These are phyloP conservation scores for Cyberlindnera meyerae DNA, from an alignment of 805 yeast genomes.

Conservation along the genomic window DNA sequence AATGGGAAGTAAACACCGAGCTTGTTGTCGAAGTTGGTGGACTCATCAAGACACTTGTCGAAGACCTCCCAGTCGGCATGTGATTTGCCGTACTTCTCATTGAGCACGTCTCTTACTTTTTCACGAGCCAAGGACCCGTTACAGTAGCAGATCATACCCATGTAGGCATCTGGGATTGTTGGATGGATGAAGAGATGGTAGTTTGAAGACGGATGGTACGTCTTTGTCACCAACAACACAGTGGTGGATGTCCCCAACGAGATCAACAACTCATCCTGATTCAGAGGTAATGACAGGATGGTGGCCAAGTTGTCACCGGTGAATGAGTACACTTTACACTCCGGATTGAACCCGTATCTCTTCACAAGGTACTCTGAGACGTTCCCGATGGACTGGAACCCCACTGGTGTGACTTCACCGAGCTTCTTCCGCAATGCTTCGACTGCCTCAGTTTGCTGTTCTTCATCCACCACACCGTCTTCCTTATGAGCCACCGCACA, in stretches of 20 bases:
- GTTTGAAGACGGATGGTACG: constrained; percentile 70
- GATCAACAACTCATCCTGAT: constrained; percentile 69
- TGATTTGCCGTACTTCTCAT: constrained; percentile 34
- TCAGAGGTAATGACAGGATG: constrained; percentile 72
- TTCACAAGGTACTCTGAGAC: constrained; percentile 56
- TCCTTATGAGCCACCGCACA: constrained; percentile 29
- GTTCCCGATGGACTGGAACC: constrained; percentile 43
- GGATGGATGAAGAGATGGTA: constrained; percentile 89
- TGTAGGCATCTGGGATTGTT: constrained; percentile 64
- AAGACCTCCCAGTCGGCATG: constrained; percentile 55
- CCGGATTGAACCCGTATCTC: constrained; percentile 55
- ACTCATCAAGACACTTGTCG: constrained; percentile 44
- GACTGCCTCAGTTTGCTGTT: constrained; percentile 6
- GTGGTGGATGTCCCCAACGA: constrained; percentile 94
- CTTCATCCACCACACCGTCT: constrained; percentile 19
- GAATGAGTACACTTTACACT: constrained; percentile 65
- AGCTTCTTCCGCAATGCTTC: constrained; percentile 44
- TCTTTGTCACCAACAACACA: constrained; percentile 72
- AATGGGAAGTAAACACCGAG: constrained; percentile 82
- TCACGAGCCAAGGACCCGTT: constrained; percentile 89
- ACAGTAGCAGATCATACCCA: constrained; percentile 95
- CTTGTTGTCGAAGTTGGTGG: constrained; percentile 32
- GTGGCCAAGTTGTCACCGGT: constrained; percentile 94
- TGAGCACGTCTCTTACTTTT: constrained; percentile 58
- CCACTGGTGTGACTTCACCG: constrained; percentile 48